Evolutionary conservation across 768 basidiomycete genomes (phyloP).

Genomic region (Neoboletus brunneissimus): DNA sequence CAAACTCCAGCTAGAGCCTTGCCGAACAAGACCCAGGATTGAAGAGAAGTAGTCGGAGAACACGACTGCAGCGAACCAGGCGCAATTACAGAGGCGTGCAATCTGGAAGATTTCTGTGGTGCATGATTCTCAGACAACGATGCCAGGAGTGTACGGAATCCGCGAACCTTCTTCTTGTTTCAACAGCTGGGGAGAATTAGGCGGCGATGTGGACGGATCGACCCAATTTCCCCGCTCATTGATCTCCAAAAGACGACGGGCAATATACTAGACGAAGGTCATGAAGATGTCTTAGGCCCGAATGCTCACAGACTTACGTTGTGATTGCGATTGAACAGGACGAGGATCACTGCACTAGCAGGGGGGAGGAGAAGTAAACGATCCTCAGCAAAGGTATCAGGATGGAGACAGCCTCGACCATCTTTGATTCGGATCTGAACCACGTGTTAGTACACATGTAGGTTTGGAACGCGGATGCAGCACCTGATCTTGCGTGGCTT

Average conservation of each 20-base stretch:
- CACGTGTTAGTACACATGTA: background rate
- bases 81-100: conserved; percentile 72
- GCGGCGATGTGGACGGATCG: conserved; percentile 49
- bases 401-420: conserved; percentile 64
- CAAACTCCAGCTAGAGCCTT: conserved; percentile 76
- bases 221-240: conserved; percentile 69
- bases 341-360: conserved; percentile 65
- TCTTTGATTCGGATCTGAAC: conserved; percentile 39
- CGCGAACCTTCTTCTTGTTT: conserved; percentile 54
- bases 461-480: conserved; percentile 20
- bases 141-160: background rate
- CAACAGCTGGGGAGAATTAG: conserved; percentile 34
- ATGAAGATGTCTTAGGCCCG: background rate
- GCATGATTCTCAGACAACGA: conserved; percentile 10
- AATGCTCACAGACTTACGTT: conserved; percentile 50
- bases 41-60: conserved; percentile 81
- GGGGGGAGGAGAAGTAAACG: conserved; percentile 78
- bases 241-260: conserved; percentile 70
- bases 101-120: conserved; percentile 76
- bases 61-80: conserved; percentile 76
- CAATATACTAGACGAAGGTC: conserved; percentile 59
- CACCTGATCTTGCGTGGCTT: conserved; percentile 56
- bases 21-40: conserved; percentile 74
- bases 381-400: conserved; percentile 78
- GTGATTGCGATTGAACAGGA: conserved; percentile 90